Evolutionary conservation across 345 rosid species (phyloP).

Genomic region (Camelina sativa): DNA sequence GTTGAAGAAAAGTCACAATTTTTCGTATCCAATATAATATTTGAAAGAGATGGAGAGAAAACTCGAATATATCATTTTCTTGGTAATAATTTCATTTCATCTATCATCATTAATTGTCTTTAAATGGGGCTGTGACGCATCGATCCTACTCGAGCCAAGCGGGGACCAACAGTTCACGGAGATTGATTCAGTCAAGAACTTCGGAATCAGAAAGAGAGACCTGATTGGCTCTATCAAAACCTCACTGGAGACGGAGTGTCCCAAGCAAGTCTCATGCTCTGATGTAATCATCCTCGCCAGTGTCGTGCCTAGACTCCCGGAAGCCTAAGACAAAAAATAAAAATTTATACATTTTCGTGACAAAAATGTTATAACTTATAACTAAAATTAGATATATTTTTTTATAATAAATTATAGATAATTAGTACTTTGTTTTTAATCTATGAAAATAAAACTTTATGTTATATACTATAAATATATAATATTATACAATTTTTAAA

Average conservation of each 20-base stretch:
- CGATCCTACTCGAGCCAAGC: slow-evolving; percentile 47
- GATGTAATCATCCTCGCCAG: slow-evolving; percentile 52
- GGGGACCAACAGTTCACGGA: slow-evolving; percentile 40
- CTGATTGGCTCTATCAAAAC: slow-evolving; percentile 45
- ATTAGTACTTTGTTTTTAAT: no score
- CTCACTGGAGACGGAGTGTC: slow-evolving; percentile 50
- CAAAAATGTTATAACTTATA: no score
- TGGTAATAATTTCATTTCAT: neutral
- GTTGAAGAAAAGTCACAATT: neutral
- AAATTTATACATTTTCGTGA: no score
- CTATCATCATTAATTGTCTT: neutral
- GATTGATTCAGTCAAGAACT: slow-evolving; percentile 49
- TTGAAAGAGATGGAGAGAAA: neutral
- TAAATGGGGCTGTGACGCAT: slow-evolving; percentile 56
- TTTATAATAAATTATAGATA: no score
- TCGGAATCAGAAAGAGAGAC: slow-evolving; percentile 53
- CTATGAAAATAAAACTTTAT: no score
- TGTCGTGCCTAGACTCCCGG: no score
- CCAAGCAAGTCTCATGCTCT: slow-evolving; percentile 53
- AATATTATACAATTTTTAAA: no score
- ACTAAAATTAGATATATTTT: no score
- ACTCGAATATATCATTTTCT: neutral
- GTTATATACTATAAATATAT: no score
- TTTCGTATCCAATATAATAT: neutral
- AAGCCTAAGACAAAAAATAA: no score